Evolutionary conservation across 108 stramenopile species (phyloP), one percentile per base, ranked within the genome.

Genomic region (Schizochytrium sp.): DNA sequence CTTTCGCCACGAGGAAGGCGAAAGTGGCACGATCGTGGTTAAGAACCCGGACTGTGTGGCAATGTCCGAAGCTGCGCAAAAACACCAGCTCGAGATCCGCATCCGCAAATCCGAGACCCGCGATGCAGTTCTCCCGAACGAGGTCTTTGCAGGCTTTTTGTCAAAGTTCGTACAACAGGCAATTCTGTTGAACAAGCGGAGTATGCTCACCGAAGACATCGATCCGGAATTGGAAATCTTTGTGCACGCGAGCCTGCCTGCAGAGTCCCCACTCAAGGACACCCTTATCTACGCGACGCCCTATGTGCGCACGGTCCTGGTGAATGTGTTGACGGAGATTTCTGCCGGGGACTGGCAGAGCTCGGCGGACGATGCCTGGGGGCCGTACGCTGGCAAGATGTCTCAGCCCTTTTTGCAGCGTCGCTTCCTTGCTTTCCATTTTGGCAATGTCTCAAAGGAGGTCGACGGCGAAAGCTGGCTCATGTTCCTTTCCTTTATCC

Each of bases 111-210:
- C 63, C 10, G 63, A 28, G 12, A 69, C 63, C 1, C 63, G 63
- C 63, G 14, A 16, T 10, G 63, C 25, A 2, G 21, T 23, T 3
- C n/a, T 83, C 23, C 51, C 76, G 51, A 83, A 83, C 28, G 48
- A 83, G 51, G 48, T 53, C 51, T 83, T 83, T 83, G 76, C 76
- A 83, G 76, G 76, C 76, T 83, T 83, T 28, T 53, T 83, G 76
- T 53, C 76, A 0, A 83, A 83, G 3, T 83, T 83, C 3, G 76
- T 83, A 12, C 23, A 83, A 45, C 76, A 83, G n/a, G 45, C 76
- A 1, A 83, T 47, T 0, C 45, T 83, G 19, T 23, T 83, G 51
- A 43, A 83, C 4, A 83, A 53, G 25, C 45, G 51, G 19, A 83
- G 48, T 23, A 83, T 83, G 76, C 76, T 83, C 1, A 53, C 45